Evolutionary conservation across 164 flowering plant species (phyloP).

Genomic region (Buxus sempervirens): DNA sequence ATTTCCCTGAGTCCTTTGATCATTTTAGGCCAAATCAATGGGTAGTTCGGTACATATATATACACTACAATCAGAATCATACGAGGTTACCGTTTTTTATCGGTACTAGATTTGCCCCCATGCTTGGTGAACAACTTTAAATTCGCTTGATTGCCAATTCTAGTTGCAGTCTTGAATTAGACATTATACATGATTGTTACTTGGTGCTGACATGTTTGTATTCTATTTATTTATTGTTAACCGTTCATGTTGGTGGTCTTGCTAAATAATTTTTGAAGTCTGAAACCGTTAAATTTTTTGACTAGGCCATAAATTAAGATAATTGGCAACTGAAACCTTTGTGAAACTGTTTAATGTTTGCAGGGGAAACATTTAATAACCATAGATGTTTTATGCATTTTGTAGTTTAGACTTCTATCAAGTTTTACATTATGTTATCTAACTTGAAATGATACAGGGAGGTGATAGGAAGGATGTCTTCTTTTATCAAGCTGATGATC

Average conservation of each 20-base stretch:
- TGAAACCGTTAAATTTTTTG: background rate
- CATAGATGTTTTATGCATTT: no score
- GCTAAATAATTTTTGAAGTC: background rate
- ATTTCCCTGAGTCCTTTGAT: background rate
- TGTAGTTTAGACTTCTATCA: no score
- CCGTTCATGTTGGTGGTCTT: background rate
- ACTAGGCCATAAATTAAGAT: background rate
- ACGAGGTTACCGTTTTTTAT: no score
- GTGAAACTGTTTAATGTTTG: no score
- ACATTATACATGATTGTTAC: background rate
- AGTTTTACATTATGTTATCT: background rate
- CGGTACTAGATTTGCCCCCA: background rate
- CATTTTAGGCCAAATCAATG: background rate
- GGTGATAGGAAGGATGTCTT: constrained; percentile 99
- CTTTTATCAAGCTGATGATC: constrained; percentile 99
- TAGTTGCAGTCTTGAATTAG: no score
- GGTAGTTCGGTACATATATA: background rate
- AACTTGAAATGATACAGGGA: constrained; percentile 53
- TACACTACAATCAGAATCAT: background rate
- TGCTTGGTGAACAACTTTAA: background rate
- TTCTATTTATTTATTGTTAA: background rate
- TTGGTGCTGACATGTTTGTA: background rate
- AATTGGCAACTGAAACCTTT: background rate
- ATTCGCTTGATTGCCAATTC: no score
- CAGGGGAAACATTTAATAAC: no score